Conservation (phyloP, 108 stramenopile genomes). For the Pseudonitzschia multiseries region DNA sequence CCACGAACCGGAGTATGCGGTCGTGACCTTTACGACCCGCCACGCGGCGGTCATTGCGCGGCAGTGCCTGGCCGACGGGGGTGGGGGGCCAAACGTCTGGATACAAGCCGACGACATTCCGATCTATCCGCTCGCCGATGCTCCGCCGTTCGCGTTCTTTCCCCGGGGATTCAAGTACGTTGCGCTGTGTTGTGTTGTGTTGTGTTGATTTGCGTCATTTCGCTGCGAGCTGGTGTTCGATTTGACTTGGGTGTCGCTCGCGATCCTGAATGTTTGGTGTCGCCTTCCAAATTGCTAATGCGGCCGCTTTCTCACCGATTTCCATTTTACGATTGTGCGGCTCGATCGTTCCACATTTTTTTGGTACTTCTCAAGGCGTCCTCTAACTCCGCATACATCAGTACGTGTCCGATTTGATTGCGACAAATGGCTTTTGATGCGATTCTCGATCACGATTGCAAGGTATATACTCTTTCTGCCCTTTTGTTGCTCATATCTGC, state of each 20-base stretch:
- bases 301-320: not conserved
- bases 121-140: slow-evolving; percentile 86
- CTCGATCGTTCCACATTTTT: not conserved
- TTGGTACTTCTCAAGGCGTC: not conserved
- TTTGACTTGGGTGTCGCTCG: too few relatives aligned
- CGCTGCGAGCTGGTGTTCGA: too few relatives aligned
- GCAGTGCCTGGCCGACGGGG: slow-evolving; percentile 75
- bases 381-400: not conserved
- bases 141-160: slow-evolving; percentile 55
- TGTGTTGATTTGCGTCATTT: not conserved
- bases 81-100: slow-evolving; percentile 71
- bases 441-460: not conserved
- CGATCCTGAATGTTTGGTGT: too few relatives aligned
- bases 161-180: slow-evolving; percentile 47
- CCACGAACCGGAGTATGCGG: slow-evolving; percentile 60
- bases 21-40: slow-evolving; percentile 76
- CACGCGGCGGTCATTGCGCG: slow-evolving; percentile 85
- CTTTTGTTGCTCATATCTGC: too few relatives aligned
- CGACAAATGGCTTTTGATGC: too few relatives aligned
- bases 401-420: not conserved
- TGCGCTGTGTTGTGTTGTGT: not conserved
- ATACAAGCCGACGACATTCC: slow-evolving; percentile 58
- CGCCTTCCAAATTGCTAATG: not conserved
- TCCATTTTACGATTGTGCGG: too few relatives aligned
- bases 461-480: not conserved